Base-by-base conservation (phyloP, 495 filamentous ascomycete species). In the Aspergillus avenaceus region DNA sequence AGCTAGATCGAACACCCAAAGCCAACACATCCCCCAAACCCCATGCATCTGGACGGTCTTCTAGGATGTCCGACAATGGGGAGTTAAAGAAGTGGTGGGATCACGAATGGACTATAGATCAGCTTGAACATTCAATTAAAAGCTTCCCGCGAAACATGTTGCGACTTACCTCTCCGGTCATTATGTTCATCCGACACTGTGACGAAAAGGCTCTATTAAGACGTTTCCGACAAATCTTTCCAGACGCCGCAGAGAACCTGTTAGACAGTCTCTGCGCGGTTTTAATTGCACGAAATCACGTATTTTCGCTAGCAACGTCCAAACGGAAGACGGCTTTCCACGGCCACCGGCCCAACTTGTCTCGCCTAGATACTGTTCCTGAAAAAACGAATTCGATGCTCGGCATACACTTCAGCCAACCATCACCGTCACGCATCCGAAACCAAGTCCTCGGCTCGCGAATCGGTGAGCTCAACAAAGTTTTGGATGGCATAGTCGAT, bases 231-330 rank as follows among this genome's bases (percentile, higher is more conserved):
- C 74, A 72, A 14, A 80, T 85, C 19, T 87, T 86, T 46, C 78
- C 80, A 0, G 48, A 70, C 7, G 77, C 73, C 19, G 66, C 77
- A 5, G 75, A 83, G 43, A 75, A 72, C 46, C 61, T 83, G 4
- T 76, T 82, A 24, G 79, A 84, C 40, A 73, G 80, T 5, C 73
- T 87, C n/a, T 86, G 84, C 49, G 82, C 83, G 1, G 76, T 83
- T 31, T 55, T 87, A 18, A 70, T 86, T 16, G 82, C 79, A 0
- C 80, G 79, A 47, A 85, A 85, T 53, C 84, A 84, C 59, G 61
- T 85, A 23, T 63, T 72, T 49, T 74, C 70, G 0, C 50, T 73
- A 24, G 57, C 66, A 23, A 56, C 54, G 0, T 44, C 54, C 18
- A 56, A 68, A 24, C 61, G 67, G 12, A 59, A 54, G 50, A 58